These are phyloP conservation scores for Candida golubevii DNA, from an alignment of 805 yeast genomes.

Conservation along the genomic window DNA sequence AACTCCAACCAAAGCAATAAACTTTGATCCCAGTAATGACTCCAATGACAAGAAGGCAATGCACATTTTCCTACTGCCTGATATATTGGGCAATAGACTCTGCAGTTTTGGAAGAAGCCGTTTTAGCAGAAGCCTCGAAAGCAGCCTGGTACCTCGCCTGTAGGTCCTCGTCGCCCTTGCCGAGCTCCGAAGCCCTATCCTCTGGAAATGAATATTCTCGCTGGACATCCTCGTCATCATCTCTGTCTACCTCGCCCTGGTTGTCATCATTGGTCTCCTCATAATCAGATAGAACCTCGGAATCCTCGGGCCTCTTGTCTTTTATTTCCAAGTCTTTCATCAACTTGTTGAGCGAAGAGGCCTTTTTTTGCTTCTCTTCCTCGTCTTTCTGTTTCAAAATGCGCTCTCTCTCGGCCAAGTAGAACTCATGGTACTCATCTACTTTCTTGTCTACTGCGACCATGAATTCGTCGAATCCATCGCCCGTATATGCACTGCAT, in stretches of 20 bases:
- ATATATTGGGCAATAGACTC: conserved; percentile 70
- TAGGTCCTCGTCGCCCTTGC: conserved; percentile 44
- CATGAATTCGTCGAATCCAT: conserved; percentile 88
- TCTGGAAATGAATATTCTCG: conserved; percentile 72
- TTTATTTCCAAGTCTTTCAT: conserved; percentile 84
- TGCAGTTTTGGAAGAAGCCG: conserved; percentile 62
- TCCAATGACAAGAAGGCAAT: no score
- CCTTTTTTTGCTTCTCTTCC: conserved; percentile 67
- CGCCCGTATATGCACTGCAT: conserved; percentile 92
- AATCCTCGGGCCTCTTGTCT: conserved; percentile 27
- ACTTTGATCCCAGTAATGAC: no score
- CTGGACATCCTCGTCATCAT: conserved; percentile 38
- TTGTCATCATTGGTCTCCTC: conserved; percentile 48
- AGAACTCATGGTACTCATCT: conserved; percentile 79
- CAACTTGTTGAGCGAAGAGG: conserved; percentile 62
- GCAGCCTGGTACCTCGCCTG: conserved; percentile 74
- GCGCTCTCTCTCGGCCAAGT: conserved; percentile 81
- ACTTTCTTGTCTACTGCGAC: conserved; percentile 81
- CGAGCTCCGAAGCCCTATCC: conserved; percentile 59
- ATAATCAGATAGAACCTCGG: conserved; percentile 49
- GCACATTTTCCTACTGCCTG: conserved; percentile 13
- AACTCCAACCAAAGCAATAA: no score
- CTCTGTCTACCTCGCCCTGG: conserved; percentile 46
- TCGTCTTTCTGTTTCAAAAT: conserved; percentile 72
- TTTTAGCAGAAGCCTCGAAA: conserved; percentile 56